Conservation (phyloP, 1,284 basidiomycete genomes). For the Bondarzewia mesenterica region DNA sequence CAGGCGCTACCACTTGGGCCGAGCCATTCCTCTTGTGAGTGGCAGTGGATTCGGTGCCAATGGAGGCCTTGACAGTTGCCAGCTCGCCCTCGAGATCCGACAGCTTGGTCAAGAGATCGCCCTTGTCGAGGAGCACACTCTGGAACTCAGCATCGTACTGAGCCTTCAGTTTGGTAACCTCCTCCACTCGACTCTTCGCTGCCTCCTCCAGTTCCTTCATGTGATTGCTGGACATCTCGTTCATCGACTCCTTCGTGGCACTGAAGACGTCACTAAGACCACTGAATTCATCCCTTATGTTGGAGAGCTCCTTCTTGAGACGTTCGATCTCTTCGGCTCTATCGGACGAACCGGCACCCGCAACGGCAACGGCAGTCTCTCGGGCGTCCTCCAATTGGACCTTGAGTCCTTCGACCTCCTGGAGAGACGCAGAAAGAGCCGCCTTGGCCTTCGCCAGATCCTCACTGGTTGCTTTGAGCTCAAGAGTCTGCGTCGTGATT, state of each 20-base stretch:
- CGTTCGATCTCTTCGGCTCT: slow-evolving; percentile 49
- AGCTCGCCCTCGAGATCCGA: slow-evolving; percentile 72
- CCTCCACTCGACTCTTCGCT: slow-evolving; percentile 59
- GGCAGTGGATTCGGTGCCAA: slow-evolving; percentile 36
- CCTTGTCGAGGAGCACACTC: slow-evolving; percentile 46
- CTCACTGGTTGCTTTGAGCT: slow-evolving; percentile 75
- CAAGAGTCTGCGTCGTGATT: slow-evolving; percentile 50
- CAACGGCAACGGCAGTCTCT: slow-evolving; percentile 24
- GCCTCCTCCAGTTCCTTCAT: slow-evolving; percentile 62
- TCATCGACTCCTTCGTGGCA: slow-evolving; percentile 62
- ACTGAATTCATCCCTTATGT: slow-evolving; percentile 53
- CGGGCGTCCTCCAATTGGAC: slow-evolving; percentile 58
- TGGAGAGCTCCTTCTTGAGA: slow-evolving; percentile 50
- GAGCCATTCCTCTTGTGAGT: slow-evolving; percentile 49
- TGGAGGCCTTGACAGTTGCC: slow-evolving; percentile 49
- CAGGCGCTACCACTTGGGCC: slow-evolving; percentile 34
- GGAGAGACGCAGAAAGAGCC: slow-evolving; percentile 37
- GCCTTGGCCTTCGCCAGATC: slow-evolving; percentile 71
- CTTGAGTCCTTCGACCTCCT: slow-evolving; percentile 47
- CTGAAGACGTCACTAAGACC: slow-evolving; percentile 51
- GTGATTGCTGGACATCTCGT: slow-evolving; percentile 63
- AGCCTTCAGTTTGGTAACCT: slow-evolving; percentile 51
- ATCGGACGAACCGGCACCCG: slow-evolving; percentile 33
- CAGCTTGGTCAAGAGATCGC: slow-evolving; percentile 48
- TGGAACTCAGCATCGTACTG: slow-evolving; percentile 52